phyloP scores from a whole-genome alignment of 768 basidiomycete genomes.

The Daedalea quercina region DNA sequence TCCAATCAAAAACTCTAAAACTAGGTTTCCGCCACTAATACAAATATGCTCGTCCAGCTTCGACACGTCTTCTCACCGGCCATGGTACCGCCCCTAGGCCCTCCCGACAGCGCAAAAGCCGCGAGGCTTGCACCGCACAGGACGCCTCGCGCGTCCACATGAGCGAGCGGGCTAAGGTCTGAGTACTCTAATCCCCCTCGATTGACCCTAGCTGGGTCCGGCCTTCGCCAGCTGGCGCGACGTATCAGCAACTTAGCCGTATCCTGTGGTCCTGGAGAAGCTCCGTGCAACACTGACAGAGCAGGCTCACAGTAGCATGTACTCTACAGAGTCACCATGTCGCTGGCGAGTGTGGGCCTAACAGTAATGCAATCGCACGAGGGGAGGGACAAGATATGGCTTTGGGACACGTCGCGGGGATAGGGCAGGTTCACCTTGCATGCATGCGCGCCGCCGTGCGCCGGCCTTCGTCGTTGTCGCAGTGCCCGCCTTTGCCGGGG shows the following conservation, averaged over 20 bases:
- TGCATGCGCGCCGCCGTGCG: too few relatives aligned
- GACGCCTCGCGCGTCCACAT: conserved; percentile 3
- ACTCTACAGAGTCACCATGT: too few relatives aligned
- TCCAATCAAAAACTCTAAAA: too few relatives aligned
- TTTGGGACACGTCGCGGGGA: conserved; percentile 9
- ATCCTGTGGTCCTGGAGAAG: not conserved
- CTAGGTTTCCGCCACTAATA: too few relatives aligned
- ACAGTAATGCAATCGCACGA: too few relatives aligned
- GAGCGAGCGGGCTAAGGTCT: conserved; percentile 13
- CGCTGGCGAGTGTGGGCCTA: too few relatives aligned
- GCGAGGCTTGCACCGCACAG: conserved; percentile 9
- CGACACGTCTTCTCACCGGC: too few relatives aligned
- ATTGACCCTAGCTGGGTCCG: conserved; percentile 5
- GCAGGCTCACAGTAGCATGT: too few relatives aligned
- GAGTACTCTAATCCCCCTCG: conserved; percentile 7
- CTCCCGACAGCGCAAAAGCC: conserved; percentile 5
- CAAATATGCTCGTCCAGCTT: too few relatives aligned
- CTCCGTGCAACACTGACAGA: not conserved
- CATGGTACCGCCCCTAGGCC: too few relatives aligned
- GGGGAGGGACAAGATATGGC: not conserved
- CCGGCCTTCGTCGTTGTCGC: not conserved
- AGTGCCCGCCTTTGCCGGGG: conserved; percentile 64
- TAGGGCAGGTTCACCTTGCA: too few relatives aligned
- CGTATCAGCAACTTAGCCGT: conserved; percentile 7
- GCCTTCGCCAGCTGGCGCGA: not conserved